Evolutionary conservation across 306 rosid species (phyloP), one percentile per base, ranked within the genome.

Genomic region (Cyclanthera cordifolia): DNA sequence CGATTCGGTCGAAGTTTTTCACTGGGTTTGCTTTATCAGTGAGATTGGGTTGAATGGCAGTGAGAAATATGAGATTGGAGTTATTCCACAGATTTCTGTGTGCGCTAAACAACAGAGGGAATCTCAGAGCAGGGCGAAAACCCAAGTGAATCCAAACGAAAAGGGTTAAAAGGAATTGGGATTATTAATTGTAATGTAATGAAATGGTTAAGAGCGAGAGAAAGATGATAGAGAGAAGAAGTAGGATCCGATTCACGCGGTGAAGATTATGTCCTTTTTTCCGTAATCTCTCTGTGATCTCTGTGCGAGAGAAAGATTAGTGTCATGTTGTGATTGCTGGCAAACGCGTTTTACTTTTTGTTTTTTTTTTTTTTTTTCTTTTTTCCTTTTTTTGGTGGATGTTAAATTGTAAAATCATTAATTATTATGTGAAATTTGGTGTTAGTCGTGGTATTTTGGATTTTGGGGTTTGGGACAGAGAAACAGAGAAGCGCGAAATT

Each of bases 171-270:
- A 12, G 12, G 20, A 17, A n/a, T 50, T 6, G 12, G 19, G 24
- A 50, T 7, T 37, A 11, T 43, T 43, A 13, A 46, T 13, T 14
- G 50, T 46, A 46, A 46, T 46, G 50, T 0, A 46, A 46, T 13
- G 51, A 37, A 3, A 2, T 14, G 17, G 16, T 13, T 27, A 13
- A 55, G 61, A 20, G 5, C 0, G 37, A n/a, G 34, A n/a, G n/a
- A n/a, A n/a, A n/a, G n/a, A n/a, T n/a, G n/a, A 67, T 41, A 67
- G 45, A 67, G 43, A 45, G 39, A 46, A 8, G 53, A 16, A 67
- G 45, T 67, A 67, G 72, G 46, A 67, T 67, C 72, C 48, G 43
- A 57, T 56, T 67, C 71, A 66, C 71, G 71, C 71, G 71, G 53
- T 20, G 54, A 45, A 66, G 57, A 67, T 67, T 50, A 67, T 67